A percentile compares a stretch with the other conserved stretches of the same genome.
These are phyloP conservation scores for Penicillium sp. DNA, from an alignment of 2,329 filamentous ascomycete species.

Conservation along the genomic window DNA sequence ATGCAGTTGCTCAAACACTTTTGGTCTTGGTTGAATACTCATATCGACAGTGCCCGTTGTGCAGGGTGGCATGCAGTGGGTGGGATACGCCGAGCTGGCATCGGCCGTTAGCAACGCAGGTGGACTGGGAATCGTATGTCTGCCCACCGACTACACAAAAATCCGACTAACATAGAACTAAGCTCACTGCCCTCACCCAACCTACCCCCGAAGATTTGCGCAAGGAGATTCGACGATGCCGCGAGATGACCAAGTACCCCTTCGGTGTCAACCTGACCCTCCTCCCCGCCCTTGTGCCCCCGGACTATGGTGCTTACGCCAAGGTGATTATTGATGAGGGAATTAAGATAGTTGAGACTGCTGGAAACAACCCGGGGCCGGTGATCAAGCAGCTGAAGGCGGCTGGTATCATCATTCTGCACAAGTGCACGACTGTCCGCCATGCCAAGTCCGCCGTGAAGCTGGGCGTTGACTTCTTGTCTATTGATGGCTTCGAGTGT, in stretches of 20 bases:
- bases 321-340: slow-evolving; percentile 91
- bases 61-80: slow-evolving; percentile 54
- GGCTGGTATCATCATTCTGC: slow-evolving; percentile 71
- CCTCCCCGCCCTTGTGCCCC: slow-evolving; percentile 80
- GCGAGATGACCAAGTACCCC: slow-evolving; percentile 56
- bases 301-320: slow-evolving; percentile 87
- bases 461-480: slow-evolving; percentile 92
- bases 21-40: not conserved
- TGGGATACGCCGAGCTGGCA: slow-evolving; percentile 51
- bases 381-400: slow-evolving; percentile 85
- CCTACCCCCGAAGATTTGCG: slow-evolving; percentile 86
- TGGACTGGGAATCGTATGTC: slow-evolving; percentile 48
- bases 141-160: not conserved
- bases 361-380: slow-evolving; percentile 82
- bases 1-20: not conserved
- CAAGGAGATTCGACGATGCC: slow-evolving; percentile 85
- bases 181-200: slow-evolving; percentile 68
- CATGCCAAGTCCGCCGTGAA: slow-evolving; percentile 89
- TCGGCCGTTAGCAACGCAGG: slow-evolving; percentile 52
- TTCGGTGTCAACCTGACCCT: slow-evolving; percentile 96
- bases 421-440: slow-evolving; percentile 96
- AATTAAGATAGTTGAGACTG: slow-evolving; percentile 85
- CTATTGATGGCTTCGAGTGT: slow-evolving; percentile 97
- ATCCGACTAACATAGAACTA: not conserved
- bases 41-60: slow-evolving; percentile 42